Percentiles rank a stretch among this genome's conserved stretches.
Evolutionary conservation across 2,329 filamentous ascomycete genomes (phyloP).

Genomic region (Xylaria sp.): DNA sequence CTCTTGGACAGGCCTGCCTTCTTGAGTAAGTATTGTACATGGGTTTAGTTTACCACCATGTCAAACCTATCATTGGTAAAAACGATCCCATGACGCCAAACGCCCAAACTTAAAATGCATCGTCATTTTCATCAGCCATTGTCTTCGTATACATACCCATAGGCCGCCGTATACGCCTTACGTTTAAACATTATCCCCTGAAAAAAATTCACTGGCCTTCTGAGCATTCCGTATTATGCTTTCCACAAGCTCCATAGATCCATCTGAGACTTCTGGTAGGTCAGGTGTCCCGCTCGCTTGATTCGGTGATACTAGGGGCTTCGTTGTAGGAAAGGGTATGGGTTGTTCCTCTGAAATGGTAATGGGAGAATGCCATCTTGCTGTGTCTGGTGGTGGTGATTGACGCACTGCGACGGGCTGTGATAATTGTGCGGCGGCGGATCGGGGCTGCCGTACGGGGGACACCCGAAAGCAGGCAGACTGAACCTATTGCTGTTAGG

Average conservation of each 20-base stretch:
- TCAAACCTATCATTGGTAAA: slow-evolving; percentile 5
- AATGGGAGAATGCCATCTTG: slow-evolving; percentile 1
- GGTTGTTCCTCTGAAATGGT: slow-evolving; percentile 9
- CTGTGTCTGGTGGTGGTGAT: slow-evolving; percentile 22
- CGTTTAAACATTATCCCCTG: neutral
- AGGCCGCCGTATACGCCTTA: neutral
- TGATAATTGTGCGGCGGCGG: slow-evolving; percentile 19
- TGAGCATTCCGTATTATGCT: slow-evolving; percentile 50
- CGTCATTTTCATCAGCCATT: slow-evolving; percentile 30
- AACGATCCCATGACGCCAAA: slow-evolving; percentile 22
- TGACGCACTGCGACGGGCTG: slow-evolving; percentile 6
- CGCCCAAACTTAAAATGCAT: slow-evolving; percentile 23
- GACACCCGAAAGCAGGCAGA: slow-evolving; percentile 36
- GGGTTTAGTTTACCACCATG: neutral
- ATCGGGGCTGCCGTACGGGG: slow-evolving; percentile 34
- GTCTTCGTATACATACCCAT: neutral
- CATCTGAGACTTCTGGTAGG: slow-evolving; percentile 49
- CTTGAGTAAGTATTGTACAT: slow-evolving; percentile 13
- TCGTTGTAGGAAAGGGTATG: neutral
- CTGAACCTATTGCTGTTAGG: slow-evolving; percentile 50
- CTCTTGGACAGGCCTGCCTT: neutral
- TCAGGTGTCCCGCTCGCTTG: slow-evolving; percentile 35
- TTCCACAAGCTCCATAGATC: slow-evolving; percentile 50
- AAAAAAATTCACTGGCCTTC: slow-evolving; percentile 44
- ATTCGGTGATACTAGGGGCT: neutral